Base-by-base conservation (phyloP, 345 rosid genomes). In the Populus tremula region DNA sequence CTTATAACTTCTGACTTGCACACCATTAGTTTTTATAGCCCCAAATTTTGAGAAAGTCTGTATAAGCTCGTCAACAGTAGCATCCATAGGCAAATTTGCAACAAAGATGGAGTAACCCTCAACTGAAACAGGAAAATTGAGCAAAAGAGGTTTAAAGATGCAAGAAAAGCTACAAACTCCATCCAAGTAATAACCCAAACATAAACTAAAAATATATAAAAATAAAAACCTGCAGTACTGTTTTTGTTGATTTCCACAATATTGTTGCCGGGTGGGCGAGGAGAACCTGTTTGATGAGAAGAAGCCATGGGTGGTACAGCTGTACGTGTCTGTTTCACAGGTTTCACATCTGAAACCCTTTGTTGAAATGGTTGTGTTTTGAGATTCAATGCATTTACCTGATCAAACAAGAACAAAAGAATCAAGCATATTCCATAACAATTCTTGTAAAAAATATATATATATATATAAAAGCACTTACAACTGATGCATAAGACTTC, bases 1-100 rank as follows among this genome's bases (percentile, higher is more conserved):
- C 92, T 87, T 91, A 59, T 85, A 85, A 63, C 92, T 89, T 85
- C 91, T 82, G 75, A 91, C 91, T 91, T 88, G 94, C 69, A 91
- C 81, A 72, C 89, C 92, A 59, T 81, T 69, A 41, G 76, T 81
- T 74, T 88, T 91, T 75, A 91, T 89, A 35, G 89, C 74, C 31
- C 94, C 94, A 69, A 82, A 91, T 45, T 72, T 82, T 77, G 79
- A 78, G 49, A 91, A 88, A 72, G 76, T 71, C 66, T 82, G 84
- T 31, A 35, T 78, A 10, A 89, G 87, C 77, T 83, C 86, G 63
- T 67, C 88, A 33, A 68, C 82, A 65, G 91, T 89, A 21, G 91
- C 92, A 84, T 78, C 81, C 78, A 82, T 80, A 16, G 92, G 94
- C 83, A 91, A 81, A 82, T 91, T 91, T 38, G 87, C 91, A 47